These are phyloP conservation scores for Silene uniflora DNA, from an alignment of 148 eudicot genomes.

Conservation along the genomic window DNA sequence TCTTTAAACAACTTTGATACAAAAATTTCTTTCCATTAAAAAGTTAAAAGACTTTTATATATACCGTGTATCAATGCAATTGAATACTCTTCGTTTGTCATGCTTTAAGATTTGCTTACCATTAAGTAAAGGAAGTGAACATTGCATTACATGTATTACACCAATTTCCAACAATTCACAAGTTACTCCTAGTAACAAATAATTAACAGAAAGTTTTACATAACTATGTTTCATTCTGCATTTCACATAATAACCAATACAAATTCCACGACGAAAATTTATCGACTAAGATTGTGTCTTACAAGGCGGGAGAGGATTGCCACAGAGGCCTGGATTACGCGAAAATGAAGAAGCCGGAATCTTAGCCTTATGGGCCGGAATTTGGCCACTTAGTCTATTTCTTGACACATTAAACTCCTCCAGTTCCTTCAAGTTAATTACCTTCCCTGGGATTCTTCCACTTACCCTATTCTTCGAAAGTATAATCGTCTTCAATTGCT, in stretches of 20 bases:
- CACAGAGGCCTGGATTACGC: constrained; percentile 13
- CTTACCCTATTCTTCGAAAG: constrained; percentile 43
- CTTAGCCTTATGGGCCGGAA: neutral
- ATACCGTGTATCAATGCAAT: too few species aligned
- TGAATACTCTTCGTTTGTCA: too few species aligned
- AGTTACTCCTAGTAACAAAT: too few species aligned
- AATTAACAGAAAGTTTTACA: too few species aligned
- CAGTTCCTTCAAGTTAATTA: constrained; percentile 36
- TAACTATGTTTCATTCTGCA: constrained; percentile 27
- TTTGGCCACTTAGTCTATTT: constrained; percentile 13
- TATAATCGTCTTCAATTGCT: constrained; percentile 33
- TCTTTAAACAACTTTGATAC: too few species aligned
- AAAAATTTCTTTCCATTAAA: too few species aligned
- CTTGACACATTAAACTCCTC: constrained; percentile 53
- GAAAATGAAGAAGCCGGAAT: constrained; percentile 15
- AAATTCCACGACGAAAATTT: neutral
- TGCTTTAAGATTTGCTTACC: too few species aligned
- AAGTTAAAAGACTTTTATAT: too few species aligned
- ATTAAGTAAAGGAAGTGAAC: too few species aligned
- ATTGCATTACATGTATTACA: too few species aligned
- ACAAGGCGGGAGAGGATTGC: constrained; percentile 8
- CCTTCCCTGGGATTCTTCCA: constrained; percentile 48
- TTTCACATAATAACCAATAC: constrained; percentile 14
- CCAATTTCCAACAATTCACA: too few species aligned
- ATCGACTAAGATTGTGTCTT: neutral